phyloP scores from a whole-genome alignment of 2,329 filamentous ascomycete species.

The Aspergillus quadrilineatus region DNA sequence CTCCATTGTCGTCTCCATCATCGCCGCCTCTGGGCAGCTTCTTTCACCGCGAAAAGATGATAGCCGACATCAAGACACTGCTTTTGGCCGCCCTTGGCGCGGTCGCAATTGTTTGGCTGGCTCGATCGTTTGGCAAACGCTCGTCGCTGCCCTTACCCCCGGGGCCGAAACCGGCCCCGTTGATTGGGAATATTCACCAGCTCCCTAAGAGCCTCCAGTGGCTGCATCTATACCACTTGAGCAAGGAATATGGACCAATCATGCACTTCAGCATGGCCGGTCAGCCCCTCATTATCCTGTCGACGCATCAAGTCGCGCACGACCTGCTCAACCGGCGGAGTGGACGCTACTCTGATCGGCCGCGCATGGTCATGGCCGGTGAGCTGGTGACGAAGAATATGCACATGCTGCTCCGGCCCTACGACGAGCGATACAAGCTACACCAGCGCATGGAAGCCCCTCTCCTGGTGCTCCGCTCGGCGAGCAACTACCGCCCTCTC shows the following conservation, averaged over 20 bases:
- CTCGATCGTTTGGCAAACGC: neutral
- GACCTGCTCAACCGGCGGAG: neutral
- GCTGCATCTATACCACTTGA: neutral
- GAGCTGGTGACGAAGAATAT: neutral
- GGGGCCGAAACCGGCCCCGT: neutral
- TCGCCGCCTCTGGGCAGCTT: neutral
- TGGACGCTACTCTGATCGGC: neutral
- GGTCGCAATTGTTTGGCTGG: neutral
- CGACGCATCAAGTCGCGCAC: neutral
- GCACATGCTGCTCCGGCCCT: neutral
- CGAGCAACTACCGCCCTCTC: neutral
- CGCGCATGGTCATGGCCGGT: slow-evolving; percentile 2
- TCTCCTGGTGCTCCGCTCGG: neutral
- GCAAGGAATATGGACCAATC: slow-evolving; percentile 3
- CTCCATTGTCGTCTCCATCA: no score
- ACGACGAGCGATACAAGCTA: neutral
- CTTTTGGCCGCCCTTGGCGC: neutral
- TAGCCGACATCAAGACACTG: neutral
- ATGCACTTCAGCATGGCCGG: neutral
- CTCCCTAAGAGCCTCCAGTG: neutral
- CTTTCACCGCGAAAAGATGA: neutral
- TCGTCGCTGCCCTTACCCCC: neutral
- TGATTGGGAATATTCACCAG: slow-evolving; percentile 7
- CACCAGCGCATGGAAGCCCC: slow-evolving; percentile 2
- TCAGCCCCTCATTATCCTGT: neutral